These are phyloP conservation scores for Colletotrichum sojae DNA, from an alignment of 2,329 filamentous ascomycete genomes.

Conservation along the genomic window DNA sequence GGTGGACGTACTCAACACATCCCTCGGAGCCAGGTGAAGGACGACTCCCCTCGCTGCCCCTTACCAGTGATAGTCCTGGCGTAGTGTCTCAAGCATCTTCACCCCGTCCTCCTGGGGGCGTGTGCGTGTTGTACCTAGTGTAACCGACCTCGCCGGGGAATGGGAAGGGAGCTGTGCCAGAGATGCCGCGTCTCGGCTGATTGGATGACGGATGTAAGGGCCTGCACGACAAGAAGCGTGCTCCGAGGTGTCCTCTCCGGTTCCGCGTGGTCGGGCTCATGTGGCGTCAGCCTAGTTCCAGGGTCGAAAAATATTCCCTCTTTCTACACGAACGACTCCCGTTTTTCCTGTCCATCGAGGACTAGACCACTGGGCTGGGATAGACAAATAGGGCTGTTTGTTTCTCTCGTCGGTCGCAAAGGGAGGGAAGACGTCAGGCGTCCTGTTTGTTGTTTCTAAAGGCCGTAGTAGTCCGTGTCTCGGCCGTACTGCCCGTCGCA, in stretches of 20 bases:
- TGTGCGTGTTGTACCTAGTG: slow-evolving; percentile 7
- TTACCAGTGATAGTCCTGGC: slow-evolving; percentile 16
- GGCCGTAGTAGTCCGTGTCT: slow-evolving; percentile 35
- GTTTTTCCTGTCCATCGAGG: neutral
- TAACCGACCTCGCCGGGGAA: slow-evolving; percentile 24
- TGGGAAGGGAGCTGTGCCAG: slow-evolving; percentile 28
- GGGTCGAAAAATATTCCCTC: slow-evolving; percentile 22
- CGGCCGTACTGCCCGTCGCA: slow-evolving; percentile 27
- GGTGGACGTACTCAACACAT: neutral
- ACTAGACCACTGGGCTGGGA: neutral
- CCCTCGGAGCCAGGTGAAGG: neutral
- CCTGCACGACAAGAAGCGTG: slow-evolving; percentile 6
- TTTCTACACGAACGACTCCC: neutral
- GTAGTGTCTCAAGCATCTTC: slow-evolving; percentile 24
- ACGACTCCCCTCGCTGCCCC: slow-evolving; percentile 2
- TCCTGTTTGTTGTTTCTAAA: slow-evolving; percentile 19
- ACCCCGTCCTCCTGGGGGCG: neutral
- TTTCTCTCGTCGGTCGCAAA: neutral
- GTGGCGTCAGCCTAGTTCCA: slow-evolving; percentile 24
- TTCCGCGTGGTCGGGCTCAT: slow-evolving; percentile 36
- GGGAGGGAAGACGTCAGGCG: neutral
- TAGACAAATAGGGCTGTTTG: neutral
- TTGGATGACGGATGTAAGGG: slow-evolving; percentile 32
- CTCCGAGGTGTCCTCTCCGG: slow-evolving; percentile 21
- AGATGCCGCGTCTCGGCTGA: neutral